Percentiles rank a stretch among this genome's conserved stretches.
These are phyloP conservation scores for Ophiostoma triangulosporum DNA, from an alignment of 2,329 filamentous ascomycete species.

Conservation along the genomic window DNA sequence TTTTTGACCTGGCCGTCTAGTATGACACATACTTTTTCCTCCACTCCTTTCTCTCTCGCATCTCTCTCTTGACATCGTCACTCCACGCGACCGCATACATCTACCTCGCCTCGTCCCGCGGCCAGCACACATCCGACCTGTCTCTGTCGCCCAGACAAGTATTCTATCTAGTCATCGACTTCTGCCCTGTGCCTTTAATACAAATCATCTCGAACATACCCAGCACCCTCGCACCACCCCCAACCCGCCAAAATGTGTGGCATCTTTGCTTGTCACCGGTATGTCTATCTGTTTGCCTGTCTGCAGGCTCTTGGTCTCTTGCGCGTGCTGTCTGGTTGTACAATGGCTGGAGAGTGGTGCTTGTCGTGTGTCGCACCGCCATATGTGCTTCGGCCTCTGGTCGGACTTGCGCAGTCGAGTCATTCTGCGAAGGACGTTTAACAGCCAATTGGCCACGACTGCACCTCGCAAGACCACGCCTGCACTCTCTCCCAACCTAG, in stretches of 20 bases:
- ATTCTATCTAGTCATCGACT: not conserved
- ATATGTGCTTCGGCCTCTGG: not conserved
- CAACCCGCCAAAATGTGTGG: constrained; percentile 58
- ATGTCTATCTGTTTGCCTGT: constrained; percentile 25
- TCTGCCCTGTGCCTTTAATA: not conserved
- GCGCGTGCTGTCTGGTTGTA: not conserved
- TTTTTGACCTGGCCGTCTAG: not conserved
- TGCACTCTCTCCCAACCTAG: not conserved
- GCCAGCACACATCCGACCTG: not conserved
- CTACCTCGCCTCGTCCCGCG: constrained; percentile 1
- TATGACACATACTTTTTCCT: not conserved
- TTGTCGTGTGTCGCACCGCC: not conserved
- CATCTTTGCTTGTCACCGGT: constrained; percentile 93
- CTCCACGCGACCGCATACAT: constrained; percentile 4
- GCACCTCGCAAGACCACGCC: not conserved
- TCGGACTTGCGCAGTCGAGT: constrained; percentile 14
- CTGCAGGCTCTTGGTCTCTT: not conserved
- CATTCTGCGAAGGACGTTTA: constrained; percentile 9
- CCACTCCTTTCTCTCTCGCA: not conserved
- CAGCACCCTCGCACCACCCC: not conserved
- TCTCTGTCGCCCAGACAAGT: not conserved
- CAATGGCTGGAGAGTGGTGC: not conserved
- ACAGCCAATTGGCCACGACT: not conserved
- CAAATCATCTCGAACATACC: not conserved
- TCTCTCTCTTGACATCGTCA: constrained; percentile 3